Evolutionary conservation across 495 filamentous ascomycete genomes (phyloP).

Genomic region (Lepraria neglecta): DNA sequence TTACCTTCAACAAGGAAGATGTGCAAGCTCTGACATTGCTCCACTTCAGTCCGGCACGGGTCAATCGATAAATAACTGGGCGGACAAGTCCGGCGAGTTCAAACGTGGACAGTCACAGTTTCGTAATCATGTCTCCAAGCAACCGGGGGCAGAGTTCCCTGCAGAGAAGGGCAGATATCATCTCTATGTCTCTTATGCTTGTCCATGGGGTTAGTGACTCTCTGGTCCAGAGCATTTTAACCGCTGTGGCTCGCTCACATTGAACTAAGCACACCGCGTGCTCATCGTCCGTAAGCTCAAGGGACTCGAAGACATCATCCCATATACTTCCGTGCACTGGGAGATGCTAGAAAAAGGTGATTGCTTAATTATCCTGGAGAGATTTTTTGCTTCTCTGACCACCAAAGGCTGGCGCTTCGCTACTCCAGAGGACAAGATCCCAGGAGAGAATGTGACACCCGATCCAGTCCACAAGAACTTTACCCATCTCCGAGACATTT

Average conservation of each 20-base stretch:
- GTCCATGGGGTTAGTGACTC: conserved; percentile 56
- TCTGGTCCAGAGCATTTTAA: neutral
- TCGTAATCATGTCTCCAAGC: conserved; percentile 62
- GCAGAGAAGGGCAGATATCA: conserved; percentile 64
- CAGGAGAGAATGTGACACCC: conserved; percentile 49
- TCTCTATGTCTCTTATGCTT: conserved; percentile 68
- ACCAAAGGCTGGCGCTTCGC: conserved; percentile 71
- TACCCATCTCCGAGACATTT: conserved; percentile 55
- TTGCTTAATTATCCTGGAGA: neutral
- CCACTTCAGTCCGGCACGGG: conserved; percentile 31
- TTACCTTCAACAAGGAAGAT: neutral
- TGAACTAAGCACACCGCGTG: conserved; percentile 51
- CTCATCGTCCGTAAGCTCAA: conserved; percentile 62
- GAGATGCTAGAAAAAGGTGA: conserved; percentile 56
- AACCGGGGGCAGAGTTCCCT: conserved; percentile 57
- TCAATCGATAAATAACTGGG: conserved; percentile 75
- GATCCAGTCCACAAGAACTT: conserved; percentile 48
- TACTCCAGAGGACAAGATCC: conserved; percentile 55
- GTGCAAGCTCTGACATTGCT: conserved; percentile 4
- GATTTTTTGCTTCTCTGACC: conserved; percentile 2
- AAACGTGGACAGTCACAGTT: conserved; percentile 69
- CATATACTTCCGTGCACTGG: conserved; percentile 63
- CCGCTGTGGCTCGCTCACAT: conserved; percentile 12
- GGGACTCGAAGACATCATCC: conserved; percentile 59
- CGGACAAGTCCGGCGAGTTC: conserved; percentile 77